Conservation (phyloP, 2,329 filamentous ascomycete species). For the Celoporthe dispersa region DNA sequence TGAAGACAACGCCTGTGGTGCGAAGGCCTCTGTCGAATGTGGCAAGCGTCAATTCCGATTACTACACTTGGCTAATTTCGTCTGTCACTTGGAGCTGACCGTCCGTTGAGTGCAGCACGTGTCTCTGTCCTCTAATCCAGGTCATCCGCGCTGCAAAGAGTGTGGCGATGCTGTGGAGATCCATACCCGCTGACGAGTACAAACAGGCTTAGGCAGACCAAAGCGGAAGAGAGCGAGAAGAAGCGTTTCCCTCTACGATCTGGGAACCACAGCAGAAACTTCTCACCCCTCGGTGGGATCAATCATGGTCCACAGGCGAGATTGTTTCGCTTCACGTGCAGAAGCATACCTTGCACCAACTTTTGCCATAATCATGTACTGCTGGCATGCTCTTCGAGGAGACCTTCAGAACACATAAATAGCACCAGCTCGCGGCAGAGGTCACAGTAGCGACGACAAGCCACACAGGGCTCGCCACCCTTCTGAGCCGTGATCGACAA, state of each 20-base stretch:
- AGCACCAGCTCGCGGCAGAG: not conserved
- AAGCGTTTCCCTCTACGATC: not conserved
- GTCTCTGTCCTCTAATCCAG: constrained; percentile 23
- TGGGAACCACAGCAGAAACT: not conserved
- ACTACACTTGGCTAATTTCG: not conserved
- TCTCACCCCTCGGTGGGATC: not conserved
- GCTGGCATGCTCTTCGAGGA: not conserved
- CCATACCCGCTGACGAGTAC: not conserved
- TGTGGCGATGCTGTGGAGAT: constrained; percentile 62
- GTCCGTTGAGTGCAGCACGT: constrained; percentile 20
- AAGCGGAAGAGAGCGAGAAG: not conserved
- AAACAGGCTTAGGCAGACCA: not conserved
- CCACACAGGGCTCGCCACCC: constrained; percentile 1
- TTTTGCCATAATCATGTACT: not conserved
- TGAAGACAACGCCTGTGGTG: not conserved
- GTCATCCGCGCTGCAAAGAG: constrained; percentile 55
- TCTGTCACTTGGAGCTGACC: not conserved
- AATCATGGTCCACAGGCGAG: not conserved
- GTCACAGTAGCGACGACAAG: not conserved
- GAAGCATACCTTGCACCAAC: not conserved
- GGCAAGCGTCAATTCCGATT: not conserved
- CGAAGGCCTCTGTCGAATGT: not conserved
- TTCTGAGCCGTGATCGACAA: not conserved
- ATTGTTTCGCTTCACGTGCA: not conserved
- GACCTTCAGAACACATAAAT: not conserved